Percentiles rank a stretch among this genome's conserved stretches.
Evolutionary conservation across 2,329 filamentous ascomycete species (phyloP).

Genomic region (Penicillium sp.): DNA sequence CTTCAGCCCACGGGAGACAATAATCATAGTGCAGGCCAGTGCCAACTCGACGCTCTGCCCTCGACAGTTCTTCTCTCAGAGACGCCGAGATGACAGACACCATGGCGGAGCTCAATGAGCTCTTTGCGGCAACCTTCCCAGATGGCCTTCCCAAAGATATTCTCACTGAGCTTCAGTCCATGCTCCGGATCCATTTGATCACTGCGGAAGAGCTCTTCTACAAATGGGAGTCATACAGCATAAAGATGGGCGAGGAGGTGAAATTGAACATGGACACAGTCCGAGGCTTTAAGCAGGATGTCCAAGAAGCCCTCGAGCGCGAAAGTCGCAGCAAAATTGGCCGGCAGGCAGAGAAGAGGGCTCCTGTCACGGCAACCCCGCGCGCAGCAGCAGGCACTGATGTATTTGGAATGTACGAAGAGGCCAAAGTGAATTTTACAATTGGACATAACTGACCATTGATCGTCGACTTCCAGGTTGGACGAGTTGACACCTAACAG

Average conservation of each 20-base stretch:
- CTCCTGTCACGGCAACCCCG: constrained; percentile 58
- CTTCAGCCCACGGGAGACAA: background rate
- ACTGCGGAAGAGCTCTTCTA: constrained; percentile 86
- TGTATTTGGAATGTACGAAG: constrained; percentile 76
- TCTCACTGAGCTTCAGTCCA: constrained; percentile 77
- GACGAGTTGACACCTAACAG: constrained; percentile 70
- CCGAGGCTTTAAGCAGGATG: constrained; percentile 78
- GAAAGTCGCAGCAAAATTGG: constrained; percentile 65
- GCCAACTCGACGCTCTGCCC: background rate
- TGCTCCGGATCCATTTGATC: constrained; percentile 80
- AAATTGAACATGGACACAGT: constrained; percentile 70
- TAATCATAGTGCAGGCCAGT: background rate
- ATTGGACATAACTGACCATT: background rate
- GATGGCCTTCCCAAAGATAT: constrained; percentile 73
- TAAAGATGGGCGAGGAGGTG: constrained; percentile 88
- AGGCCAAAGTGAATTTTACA: background rate
- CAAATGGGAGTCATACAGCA: constrained; percentile 98
- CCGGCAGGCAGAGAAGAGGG: constrained; percentile 65
- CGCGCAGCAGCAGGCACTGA: constrained; percentile 64
- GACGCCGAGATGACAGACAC: constrained; percentile 49
- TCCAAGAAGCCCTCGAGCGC: constrained; percentile 81
- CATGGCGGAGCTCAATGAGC: constrained; percentile 58
- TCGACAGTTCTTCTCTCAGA: constrained; percentile 4
- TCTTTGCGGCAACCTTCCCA: constrained; percentile 58
- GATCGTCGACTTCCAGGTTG: constrained; percentile 49